phyloP scores from a whole-genome alignment of 495 filamentous ascomycete species.

The Xylaria venustula region DNA sequence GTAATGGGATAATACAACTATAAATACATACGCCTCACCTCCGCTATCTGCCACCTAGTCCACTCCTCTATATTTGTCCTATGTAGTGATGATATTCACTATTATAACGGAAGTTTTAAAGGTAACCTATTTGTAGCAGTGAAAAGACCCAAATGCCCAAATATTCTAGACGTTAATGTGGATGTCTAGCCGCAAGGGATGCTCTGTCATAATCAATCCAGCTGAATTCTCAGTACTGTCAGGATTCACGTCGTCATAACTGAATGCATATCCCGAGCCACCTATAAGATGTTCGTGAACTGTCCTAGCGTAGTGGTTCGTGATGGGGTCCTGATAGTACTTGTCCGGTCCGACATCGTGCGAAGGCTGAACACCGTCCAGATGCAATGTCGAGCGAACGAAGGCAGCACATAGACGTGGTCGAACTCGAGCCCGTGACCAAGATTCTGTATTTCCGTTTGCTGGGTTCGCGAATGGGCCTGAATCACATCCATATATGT shows the following conservation, averaged over 20 bases:
- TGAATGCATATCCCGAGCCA: conserved; percentile 42
- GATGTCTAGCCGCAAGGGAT: not conserved
- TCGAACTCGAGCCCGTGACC: conserved; percentile 30
- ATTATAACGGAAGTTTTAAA: too few relatives aligned
- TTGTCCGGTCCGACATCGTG: conserved; percentile 28
- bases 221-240: conserved; percentile 48
- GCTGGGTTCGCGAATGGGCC: conserved; percentile 50
- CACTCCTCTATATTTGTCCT: too few relatives aligned
- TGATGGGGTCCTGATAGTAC: conserved; percentile 50
- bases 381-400: conserved; percentile 31
- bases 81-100: too few relatives aligned
- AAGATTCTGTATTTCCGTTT: conserved; percentile 22
- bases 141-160: too few relatives aligned
- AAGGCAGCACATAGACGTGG: conserved; percentile 43
- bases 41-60: too few relatives aligned
- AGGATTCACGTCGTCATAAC: conserved; percentile 45
- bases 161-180: not conserved
- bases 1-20: too few relatives aligned
- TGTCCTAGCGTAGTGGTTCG: conserved; percentile 40
- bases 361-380: conserved; percentile 31
- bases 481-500: conserved; percentile 62
- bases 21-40: too few relatives aligned
- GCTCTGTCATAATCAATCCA: conserved; percentile 41
- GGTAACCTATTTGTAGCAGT: too few relatives aligned
- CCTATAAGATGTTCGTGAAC: conserved; percentile 38